Base-by-base conservation (phyloP, 805 yeast species). In the Cyberlindnera meyerae region DNA sequence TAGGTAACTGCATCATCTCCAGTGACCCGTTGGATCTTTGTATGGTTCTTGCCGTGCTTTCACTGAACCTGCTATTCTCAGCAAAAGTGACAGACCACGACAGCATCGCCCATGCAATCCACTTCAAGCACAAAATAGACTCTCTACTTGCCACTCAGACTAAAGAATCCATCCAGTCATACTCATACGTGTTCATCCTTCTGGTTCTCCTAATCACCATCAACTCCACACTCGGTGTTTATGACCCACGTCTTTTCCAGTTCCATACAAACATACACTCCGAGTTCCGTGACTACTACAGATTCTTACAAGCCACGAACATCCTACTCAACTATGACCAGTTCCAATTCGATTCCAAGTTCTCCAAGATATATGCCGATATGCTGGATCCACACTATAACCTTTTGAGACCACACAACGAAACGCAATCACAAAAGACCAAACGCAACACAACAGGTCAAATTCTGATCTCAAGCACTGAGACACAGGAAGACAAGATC, bases 401-500 rank as follows among this genome's bases (percentile, higher is more conserved):
- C 29, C 30, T 51, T 8, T 30, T 53, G 21, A 42, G 39, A 20
- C 20, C 27, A 6, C 18, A 36, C 12, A 27, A 36, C n/a, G 26
- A 27, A n/a, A 11, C 17, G n/a, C 38, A 31, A 6, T 1, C 7
- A 20, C 26, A 31, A 26, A 28, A 12, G 9, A n/a, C 18, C 18
- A 29, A 17, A 18, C 22, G 15, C 13, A 34, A 27, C n/a, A n/a
- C n/a, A n/a, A n/a, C n/a, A n/a, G n/a, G 21, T 37, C 36, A n/a
- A 51, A 20, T 20, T 7, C 22, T 20, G 22, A 54, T 54, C 14
- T 18, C 43, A 4, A 13, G 43, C 3, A 29, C 25, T 9, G 52
- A 51, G 11, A 54, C 58, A 0, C 54, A 55, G 7, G 28, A 12
- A 11, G 54, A 52, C 27, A 46, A 47, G 31, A 51, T 54, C 30